Conservation (phyloP, 768 basidiomycete species). For the Cystobasidiopsis lactophilus region DNA sequence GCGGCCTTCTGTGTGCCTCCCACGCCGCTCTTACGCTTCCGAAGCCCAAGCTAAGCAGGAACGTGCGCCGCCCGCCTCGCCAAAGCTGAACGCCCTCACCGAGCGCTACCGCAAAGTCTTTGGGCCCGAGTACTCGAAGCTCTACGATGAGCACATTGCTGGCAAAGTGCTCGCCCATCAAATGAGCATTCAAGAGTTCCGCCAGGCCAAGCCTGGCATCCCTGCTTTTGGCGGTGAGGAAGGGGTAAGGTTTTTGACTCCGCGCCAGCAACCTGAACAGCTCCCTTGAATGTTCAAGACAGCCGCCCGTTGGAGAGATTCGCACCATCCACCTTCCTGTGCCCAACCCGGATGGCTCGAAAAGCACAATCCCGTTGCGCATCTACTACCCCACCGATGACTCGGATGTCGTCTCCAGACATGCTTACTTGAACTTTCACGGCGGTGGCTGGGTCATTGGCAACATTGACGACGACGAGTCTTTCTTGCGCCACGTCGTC, state of each 20-base stretch:
- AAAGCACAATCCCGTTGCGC: constrained; percentile 1
- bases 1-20: too few species aligned
- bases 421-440: constrained; percentile 5
- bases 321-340: constrained; percentile 1
- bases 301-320: too few species aligned
- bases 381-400: constrained; percentile 3
- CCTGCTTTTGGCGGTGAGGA: constrained; percentile 4
- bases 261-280: too few species aligned
- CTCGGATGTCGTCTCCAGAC: neutral
- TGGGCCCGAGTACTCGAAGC: too few species aligned
- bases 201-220: constrained; percentile 3
- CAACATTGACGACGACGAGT: constrained; percentile 4
- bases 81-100: constrained; percentile 2
- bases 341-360: too few species aligned
- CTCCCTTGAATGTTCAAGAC: too few species aligned
- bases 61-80: too few species aligned
- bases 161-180: constrained; percentile 8
- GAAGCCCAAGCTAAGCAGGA: too few species aligned
- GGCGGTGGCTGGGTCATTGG: neutral
- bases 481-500: constrained; percentile 4
- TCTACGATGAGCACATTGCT: too few species aligned
- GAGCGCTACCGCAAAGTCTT: too few species aligned
- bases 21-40: too few species aligned
- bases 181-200: constrained; percentile 8
- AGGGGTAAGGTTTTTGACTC: constrained; percentile 2